These are phyloP conservation scores for Venturia carpophila DNA, from an alignment of 2,329 filamentous ascomycete genomes.

Conservation along the genomic window DNA sequence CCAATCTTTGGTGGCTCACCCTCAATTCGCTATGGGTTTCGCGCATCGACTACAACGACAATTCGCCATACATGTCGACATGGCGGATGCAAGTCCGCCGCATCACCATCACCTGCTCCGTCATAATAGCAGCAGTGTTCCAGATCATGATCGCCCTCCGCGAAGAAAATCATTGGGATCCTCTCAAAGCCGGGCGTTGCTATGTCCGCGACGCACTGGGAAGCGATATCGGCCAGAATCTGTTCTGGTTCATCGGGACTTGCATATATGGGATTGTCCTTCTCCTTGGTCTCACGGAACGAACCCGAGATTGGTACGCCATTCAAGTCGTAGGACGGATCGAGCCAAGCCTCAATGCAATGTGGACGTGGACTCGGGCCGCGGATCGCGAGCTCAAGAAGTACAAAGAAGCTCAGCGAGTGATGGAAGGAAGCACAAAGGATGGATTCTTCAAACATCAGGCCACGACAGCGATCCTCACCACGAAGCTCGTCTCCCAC, in stretches of 20 bases:
- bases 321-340: neutral
- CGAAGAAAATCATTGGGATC: constrained; percentile 13
- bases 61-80: constrained; percentile 2
- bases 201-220: constrained; percentile 8
- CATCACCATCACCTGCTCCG: constrained; percentile 9
- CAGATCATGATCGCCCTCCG: constrained; percentile 12
- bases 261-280: constrained; percentile 11
- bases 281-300: constrained; percentile 3
- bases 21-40: constrained; percentile 16
- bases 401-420: neutral
- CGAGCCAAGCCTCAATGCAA: neutral
- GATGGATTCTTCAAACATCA: neutral
- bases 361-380: neutral
- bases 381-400: neutral
- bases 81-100: constrained; percentile 9
- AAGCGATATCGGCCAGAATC: constrained; percentile 7
- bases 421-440: neutral
- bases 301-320: constrained; percentile 10
- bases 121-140: neutral
- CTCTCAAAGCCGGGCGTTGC: constrained; percentile 11
- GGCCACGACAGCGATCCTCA: neutral
- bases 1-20: constrained; percentile 17
- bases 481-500: neutral
- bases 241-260: constrained; percentile 15
- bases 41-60: constrained; percentile 12